These are phyloP conservation scores for Pisolithus tinctorius DNA, from an alignment of 768 basidiomycete species.

Conservation along the genomic window DNA sequence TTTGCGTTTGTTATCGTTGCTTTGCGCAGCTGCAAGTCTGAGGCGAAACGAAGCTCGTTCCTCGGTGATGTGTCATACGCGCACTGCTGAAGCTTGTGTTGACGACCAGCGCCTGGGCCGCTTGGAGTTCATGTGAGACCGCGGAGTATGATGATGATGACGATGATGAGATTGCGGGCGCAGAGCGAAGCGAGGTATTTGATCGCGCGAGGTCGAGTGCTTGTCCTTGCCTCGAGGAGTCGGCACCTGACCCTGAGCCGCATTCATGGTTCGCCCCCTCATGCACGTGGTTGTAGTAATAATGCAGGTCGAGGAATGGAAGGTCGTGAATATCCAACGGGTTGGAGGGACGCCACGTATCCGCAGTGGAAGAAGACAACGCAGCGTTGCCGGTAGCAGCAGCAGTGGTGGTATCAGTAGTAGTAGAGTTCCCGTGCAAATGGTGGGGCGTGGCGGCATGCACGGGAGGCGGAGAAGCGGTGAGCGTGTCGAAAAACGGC, in stretches of 20 bases:
- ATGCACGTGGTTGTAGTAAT: constrained; percentile 34
- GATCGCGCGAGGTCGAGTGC: constrained; percentile 47
- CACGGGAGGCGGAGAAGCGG: constrained; percentile 14
- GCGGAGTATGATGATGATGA: constrained; percentile 15
- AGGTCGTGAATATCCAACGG: constrained; percentile 39
- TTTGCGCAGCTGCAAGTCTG: constrained; percentile 45
- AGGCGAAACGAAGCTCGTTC: constrained; percentile 47
- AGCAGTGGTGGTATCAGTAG: constrained; percentile 7
- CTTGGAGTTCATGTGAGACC: constrained; percentile 27
- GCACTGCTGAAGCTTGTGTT: constrained; percentile 11
- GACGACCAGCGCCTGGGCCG: constrained; percentile 25
- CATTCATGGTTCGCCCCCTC: constrained; percentile 22
- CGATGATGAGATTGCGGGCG: constrained; percentile 15
- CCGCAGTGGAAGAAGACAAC: constrained; percentile 3
- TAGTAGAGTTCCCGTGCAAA: constrained; percentile 12
- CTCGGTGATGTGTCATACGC: constrained; percentile 36
- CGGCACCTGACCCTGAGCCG: constrained; percentile 13
- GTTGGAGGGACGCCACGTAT: constrained; percentile 26
- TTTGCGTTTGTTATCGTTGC: constrained; percentile 49
- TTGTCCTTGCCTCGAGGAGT: constrained; percentile 35
- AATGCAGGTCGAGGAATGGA: constrained; percentile 71
- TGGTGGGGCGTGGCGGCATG: constrained; percentile 16
- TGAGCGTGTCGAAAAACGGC: constrained; percentile 21
- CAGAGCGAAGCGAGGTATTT: constrained; percentile 22
- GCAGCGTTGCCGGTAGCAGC: neutral